Conservation (phyloP, 257 asterid genomes). For the Solanum peruvianum region DNA sequence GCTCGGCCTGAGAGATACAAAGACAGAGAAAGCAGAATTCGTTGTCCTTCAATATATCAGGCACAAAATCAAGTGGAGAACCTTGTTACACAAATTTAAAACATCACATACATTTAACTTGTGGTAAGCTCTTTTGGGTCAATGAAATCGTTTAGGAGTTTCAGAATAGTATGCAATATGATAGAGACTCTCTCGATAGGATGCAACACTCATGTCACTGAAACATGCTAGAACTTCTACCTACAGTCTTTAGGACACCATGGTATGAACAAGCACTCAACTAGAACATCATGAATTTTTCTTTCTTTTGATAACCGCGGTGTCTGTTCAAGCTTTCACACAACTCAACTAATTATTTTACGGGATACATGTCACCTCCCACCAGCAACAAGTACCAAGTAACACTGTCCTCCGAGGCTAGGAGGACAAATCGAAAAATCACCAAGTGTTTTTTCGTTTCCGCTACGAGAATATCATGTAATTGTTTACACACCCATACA, state of each 20-base stretch:
- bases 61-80: background rate
- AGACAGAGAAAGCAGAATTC: background rate
- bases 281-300: background rate
- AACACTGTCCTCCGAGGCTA: background rate
- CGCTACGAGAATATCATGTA: background rate
- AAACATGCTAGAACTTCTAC: background rate
- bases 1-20: background rate
- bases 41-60: background rate
- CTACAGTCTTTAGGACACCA: background rate
- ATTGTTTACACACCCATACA: background rate
- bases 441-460: rapidly evolving
- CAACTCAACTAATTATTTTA: background rate
- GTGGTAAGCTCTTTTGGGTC: background rate
- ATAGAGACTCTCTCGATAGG: background rate
- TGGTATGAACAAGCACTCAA: background rate
- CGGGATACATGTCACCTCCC: background rate
- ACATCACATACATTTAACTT: background rate
- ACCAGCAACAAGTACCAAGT: background rate
- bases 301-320: background rate
- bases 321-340: rapidly evolving
- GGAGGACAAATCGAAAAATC: background rate
- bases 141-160: background rate
- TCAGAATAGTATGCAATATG: background rate
- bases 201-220: background rate
- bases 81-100: background rate